Conservation (phyloP, 139 green algal species). For the Tetradesmus obliquus region DNA sequence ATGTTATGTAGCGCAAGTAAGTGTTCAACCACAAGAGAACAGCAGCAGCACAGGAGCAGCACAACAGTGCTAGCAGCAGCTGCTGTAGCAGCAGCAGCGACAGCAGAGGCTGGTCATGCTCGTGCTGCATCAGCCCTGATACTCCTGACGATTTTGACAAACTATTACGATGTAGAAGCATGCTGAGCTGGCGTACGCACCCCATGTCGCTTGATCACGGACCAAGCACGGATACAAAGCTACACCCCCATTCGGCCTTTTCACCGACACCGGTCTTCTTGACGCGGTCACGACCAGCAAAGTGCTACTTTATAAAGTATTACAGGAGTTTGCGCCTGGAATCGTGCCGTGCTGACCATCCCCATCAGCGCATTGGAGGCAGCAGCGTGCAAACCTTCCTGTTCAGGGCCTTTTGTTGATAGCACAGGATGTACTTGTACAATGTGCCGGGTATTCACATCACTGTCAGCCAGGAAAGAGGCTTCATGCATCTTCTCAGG, state of each 20-base stretch:
- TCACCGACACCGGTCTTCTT: no score
- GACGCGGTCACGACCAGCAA: neutral
- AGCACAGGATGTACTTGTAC: no score
- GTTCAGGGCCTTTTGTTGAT: no score
- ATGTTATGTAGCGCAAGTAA: neutral
- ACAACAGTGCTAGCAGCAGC: neutral
- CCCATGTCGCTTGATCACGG: neutral
- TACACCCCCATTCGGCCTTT: neutral
- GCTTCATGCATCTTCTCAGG: neutral
- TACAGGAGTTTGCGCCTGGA: neutral
- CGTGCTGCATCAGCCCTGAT: no score
- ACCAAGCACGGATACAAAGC: neutral
- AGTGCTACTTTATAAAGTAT: neutral
- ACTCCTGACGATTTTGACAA: no score
- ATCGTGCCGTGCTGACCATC: neutral
- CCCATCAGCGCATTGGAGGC: neutral
- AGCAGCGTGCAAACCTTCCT: neutral
- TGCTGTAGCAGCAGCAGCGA: neutral
- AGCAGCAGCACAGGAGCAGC: neutral
- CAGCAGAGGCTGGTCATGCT: conserved; percentile 8
- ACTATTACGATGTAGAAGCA: no score
- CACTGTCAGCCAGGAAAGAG: no score
- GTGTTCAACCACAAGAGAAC: neutral
- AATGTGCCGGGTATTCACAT: no score
- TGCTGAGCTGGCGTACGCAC: neutral